Evolutionary conservation across 2,329 filamentous ascomycete genomes (phyloP), one percentile per base, ranked within the genome.

Genomic region (Alternaria gaisen): DNA sequence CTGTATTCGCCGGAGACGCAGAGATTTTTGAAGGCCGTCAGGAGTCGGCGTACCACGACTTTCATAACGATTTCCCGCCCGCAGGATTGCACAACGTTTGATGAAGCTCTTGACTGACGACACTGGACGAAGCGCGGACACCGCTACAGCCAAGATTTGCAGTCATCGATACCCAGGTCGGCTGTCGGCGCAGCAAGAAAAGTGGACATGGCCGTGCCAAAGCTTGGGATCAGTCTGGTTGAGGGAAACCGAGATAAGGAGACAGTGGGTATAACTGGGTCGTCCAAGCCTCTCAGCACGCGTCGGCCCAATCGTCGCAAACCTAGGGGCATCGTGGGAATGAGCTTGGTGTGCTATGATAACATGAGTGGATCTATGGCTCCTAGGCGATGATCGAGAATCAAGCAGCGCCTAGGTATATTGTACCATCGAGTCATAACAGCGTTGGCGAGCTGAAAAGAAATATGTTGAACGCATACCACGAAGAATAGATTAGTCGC

Each of bases 241-340:
- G 56, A 71, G 70, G 69, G 47, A 73, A 70, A 65, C 67, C 69
- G 66, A 73, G 73, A 76, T 75, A 76, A 75, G 67, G 50, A 68
- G 60, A 67, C 42, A 67, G 73, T 76, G 74, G 73, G 70, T 75
- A 76, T 64, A 74, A 70, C 60, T 74, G 74, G 74, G 72, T 60
- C 73, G 54, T 60, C 69, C 64, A 68, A 70, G 65, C 65, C 67
- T 67, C 63, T 50, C 61, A 63, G 60, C 69, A 64, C 69, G 70
- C 62, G 56, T 64, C 58, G 44, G 47, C 58, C 73, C 74, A 76
- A 77, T 76, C 64, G 57, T 69, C 53, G 54, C 40, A 44, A 43
- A 54, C 40, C 43, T 56, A 64, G 60, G 63, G 59, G 63, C 62
- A 68, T 68, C 68, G 69, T 71, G 69, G 64, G 53, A 66, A 61